Evolutionary conservation across 2,329 filamentous ascomycete genomes (phyloP).

Genomic region (Nemania diffusa): DNA sequence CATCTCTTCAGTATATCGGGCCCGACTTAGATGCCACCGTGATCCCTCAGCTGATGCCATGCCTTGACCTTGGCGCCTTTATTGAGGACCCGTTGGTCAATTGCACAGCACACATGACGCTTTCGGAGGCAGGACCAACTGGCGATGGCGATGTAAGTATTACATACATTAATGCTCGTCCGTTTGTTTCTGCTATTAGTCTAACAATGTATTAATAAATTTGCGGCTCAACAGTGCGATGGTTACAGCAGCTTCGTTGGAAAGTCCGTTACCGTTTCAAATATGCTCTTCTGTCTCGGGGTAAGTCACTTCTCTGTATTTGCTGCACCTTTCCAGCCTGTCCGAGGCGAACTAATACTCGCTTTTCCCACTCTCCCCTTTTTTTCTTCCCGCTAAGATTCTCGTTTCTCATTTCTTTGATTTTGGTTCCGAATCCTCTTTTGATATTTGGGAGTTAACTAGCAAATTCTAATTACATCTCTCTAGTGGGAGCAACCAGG

Average conservation of each 20-base stretch:
- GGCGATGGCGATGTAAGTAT: not conserved
- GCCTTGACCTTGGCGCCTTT: not conserved
- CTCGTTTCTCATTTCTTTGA: not conserved
- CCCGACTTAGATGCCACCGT: not conserved
- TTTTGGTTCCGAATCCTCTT: not conserved
- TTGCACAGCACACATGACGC: not conserved
- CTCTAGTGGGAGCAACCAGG: constrained; percentile 12
- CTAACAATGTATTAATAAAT: not conserved
- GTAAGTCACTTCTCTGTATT: not conserved
- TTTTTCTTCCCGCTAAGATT: too few species aligned
- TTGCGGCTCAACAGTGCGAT: not conserved
- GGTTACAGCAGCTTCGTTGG: not conserved
- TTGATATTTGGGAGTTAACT: too few species aligned
- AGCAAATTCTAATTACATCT: not conserved
- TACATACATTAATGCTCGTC: not conserved
- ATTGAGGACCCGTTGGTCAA: constrained; percentile 1
- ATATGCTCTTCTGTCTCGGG: constrained; percentile 13
- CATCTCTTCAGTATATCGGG: not conserved
- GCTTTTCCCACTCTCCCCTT: not conserved
- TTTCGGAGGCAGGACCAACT: not conserved
- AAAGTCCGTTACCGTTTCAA: constrained; percentile 5
- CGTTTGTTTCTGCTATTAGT: not conserved
- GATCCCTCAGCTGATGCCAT: constrained; percentile 12
- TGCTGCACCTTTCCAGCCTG: not conserved
- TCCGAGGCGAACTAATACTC: not conserved